Evolutionary conservation across 148 eudicot species (phyloP).

Genomic region (Nyssa sinensis): DNA sequence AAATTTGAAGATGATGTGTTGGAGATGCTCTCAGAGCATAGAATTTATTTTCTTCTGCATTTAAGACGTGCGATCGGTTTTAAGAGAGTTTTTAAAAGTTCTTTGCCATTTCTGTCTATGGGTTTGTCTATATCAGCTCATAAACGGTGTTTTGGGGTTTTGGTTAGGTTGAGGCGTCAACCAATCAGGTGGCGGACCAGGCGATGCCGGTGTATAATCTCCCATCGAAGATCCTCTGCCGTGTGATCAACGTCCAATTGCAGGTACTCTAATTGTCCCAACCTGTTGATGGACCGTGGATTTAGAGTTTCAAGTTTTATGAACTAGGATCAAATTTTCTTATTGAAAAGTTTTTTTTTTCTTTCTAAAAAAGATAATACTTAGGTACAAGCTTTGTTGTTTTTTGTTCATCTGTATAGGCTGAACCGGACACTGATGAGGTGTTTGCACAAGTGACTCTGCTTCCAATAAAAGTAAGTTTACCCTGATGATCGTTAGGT

Average conservation of each 20-base stretch:
- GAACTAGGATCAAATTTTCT: neutral
- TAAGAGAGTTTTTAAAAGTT: neutral
- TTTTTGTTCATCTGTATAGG: constrained; percentile 37
- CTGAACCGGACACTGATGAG: constrained; percentile 93
- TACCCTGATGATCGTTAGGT: neutral
- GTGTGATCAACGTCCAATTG: constrained; percentile 67
- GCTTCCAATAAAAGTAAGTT: constrained; percentile 68
- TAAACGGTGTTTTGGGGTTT: constrained; percentile 15
- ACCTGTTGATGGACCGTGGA: neutral
- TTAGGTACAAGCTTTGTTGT: neutral
- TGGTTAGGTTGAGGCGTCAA: constrained; percentile 84
- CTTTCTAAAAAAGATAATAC: too few relatives aligned
- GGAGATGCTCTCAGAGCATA: too few relatives aligned
- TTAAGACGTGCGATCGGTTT: neutral
- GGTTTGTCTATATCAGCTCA: neutral
- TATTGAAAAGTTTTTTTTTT: neutral
- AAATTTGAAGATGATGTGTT: too few relatives aligned
- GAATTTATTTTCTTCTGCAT: neutral
- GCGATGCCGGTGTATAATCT: constrained; percentile 89
- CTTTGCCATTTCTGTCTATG: neutral
- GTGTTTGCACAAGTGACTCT: constrained; percentile 92
- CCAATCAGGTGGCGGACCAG: constrained; percentile 87
- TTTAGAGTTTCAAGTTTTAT: neutral
- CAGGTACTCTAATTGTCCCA: constrained; percentile 42
- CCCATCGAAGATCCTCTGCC: constrained; percentile 86